Evolutionary conservation across 768 basidiomycete genomes (phyloP), one percentile per base, ranked within the genome.

Genomic region (Termitomyces titanicus): DNA sequence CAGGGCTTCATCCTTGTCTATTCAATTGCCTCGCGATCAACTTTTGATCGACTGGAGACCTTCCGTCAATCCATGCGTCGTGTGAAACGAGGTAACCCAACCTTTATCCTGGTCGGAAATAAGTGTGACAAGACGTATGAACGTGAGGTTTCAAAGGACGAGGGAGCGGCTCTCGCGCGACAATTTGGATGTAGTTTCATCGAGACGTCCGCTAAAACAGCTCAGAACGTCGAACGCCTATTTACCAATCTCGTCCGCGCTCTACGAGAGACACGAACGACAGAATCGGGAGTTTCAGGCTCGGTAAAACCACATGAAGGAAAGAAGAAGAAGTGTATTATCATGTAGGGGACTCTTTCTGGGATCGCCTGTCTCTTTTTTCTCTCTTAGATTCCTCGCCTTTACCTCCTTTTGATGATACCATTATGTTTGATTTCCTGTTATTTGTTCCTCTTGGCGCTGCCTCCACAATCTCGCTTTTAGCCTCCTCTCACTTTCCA

Each of bases 1-100:
- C 94, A 96, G 76, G 94, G 94, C n/a, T 96, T 98, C 71, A 89
- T 98, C 62, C 83, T 98, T 45, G 94, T 97, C 55, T 98, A 97
- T 74, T 96, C 94, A 40, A 95, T 98, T 69, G 90, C 92, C 53
- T 94, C 93, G n/a, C 83, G 92, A 68, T 83, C 87, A 57, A 93
- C 92, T 18, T 98, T 94, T 61, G 88, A 94, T 63, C 87, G 92
- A 5, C 84, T 95, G 56, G 89, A 94, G 65, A 84, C 89, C 63
- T 94, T 94, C 74, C 85, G 92, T 54, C 88, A 94, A 70, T 89
- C 92, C 18, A 92, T 96, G 83, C 73, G 86, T 66, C 86, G 89
- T 59, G 92, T 94, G 47, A 94, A 95, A 73, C 81, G 93, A 64
- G 80, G 83, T 64, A 83, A 86, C 63, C 88, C 93, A 54, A 84